Percentiles rank a stretch among this genome's conserved stretches.
Conservation (phyloP, 441 rosid genomes). For the Syzygium syzygioides region DNA sequence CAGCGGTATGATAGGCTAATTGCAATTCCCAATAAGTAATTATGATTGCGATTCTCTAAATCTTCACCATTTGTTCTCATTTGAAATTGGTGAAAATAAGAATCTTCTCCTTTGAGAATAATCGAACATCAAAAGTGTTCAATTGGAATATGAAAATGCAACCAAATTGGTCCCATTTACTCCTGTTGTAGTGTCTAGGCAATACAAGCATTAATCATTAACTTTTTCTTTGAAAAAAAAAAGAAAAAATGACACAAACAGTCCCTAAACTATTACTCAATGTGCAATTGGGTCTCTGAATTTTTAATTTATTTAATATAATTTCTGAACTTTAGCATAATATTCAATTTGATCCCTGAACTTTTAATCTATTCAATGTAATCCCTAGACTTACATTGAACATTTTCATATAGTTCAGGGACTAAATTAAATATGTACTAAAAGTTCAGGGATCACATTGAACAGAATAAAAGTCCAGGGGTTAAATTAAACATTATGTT, state of each 20-base stretch:
- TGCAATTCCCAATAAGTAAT: not conserved
- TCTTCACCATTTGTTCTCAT: not conserved
- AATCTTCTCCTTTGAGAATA: not conserved
- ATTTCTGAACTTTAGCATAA: too few relatives aligned
- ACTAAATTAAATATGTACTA: too few relatives aligned
- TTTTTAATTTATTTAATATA: too few relatives aligned
- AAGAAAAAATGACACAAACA: not conserved
- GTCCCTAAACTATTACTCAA: too few relatives aligned
- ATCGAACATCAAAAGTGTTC: constrained; percentile 13
- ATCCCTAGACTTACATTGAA: too few relatives aligned
- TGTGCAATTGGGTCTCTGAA: too few relatives aligned
- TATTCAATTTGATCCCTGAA: too few relatives aligned
- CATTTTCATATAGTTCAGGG: too few relatives aligned
- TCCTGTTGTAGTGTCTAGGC: not conserved
- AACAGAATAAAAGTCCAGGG: too few relatives aligned
- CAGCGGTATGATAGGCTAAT: fast-evolving
- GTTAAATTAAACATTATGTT: too few relatives aligned
- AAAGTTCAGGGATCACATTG: too few relatives aligned
- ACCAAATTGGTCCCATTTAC: not conserved
- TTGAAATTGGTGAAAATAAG: not conserved
- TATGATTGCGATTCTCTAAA: not conserved
- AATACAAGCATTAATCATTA: not conserved
- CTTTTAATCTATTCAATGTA: too few relatives aligned
- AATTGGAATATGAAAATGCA: not conserved
- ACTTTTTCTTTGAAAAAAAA: not conserved